Evolutionary conservation across 2,329 filamentous ascomycete species (phyloP).

Genomic region (Podosphaera leucotricha): DNA sequence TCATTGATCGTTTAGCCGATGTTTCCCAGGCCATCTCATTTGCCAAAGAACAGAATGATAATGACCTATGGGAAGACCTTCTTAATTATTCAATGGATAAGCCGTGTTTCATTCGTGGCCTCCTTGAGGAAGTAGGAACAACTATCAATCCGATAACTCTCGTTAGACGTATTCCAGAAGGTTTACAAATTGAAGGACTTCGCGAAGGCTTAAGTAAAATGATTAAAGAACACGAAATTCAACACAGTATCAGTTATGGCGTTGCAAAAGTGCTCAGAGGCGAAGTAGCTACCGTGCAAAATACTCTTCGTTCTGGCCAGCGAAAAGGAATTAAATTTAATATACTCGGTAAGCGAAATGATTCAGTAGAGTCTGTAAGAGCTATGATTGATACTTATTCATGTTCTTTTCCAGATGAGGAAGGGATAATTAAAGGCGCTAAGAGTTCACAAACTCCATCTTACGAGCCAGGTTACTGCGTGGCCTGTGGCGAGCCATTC

Average conservation of each 20-base stretch:
- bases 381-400: neutral
- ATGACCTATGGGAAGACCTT: constrained; percentile 84
- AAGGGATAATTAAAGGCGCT: constrained; percentile 5
- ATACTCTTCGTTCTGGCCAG: constrained; percentile 54
- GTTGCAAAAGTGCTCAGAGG: constrained; percentile 69
- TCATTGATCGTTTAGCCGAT: constrained; percentile 79
- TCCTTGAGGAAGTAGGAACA: constrained; percentile 85
- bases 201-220: constrained; percentile 73
- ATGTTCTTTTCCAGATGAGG: neutral
- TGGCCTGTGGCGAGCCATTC: constrained; percentile 31
- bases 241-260: constrained; percentile 74
- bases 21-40: constrained; percentile 86
- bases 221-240: constrained; percentile 88
- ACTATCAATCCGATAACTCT: constrained; percentile 80
- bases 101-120: constrained; percentile 72
- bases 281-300: constrained; percentile 70
- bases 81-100: constrained; percentile 96
- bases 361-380: constrained; percentile 9
- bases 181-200: constrained; percentile 75
- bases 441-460: constrained; percentile 19
- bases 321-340: constrained; percentile 78
- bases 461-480: constrained; percentile 30
- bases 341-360: constrained; percentile 25
- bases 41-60: constrained; percentile 77
- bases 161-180: constrained; percentile 74